phyloP scores from a whole-genome alignment of 2,329 filamentous ascomycete genomes.

The Ceratocystis papillata region DNA sequence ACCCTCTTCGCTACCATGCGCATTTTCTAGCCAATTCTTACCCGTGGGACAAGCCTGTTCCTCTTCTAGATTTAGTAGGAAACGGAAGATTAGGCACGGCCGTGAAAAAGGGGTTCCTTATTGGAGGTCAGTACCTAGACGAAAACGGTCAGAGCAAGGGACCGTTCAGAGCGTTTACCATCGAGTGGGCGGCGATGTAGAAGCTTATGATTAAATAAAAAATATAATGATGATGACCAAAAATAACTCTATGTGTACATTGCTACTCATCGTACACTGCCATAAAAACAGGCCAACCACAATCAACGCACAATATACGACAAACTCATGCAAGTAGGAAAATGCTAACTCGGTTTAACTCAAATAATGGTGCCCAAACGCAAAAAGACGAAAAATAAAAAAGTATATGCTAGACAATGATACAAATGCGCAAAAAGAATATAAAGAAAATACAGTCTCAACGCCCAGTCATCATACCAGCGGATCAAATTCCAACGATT shows the following conservation, averaged over 20 bases:
- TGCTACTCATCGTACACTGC: too few species aligned
- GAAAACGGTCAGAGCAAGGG: slow-evolving; percentile 31
- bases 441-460: background rate
- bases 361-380: background rate
- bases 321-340: too few species aligned
- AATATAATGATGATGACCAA: background rate
- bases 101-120: slow-evolving; percentile 88
- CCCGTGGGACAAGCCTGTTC: slow-evolving; percentile 78
- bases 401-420: background rate
- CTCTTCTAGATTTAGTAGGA: slow-evolving; percentile 72
- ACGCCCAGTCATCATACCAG: background rate
- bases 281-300: background rate
- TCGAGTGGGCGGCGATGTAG: slow-evolving; percentile 92
- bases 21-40: slow-evolving; percentile 82
- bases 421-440: slow-evolving; percentile 19
- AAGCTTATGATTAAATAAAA: slow-evolving; percentile 13
- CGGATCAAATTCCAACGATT: background rate
- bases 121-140: slow-evolving; percentile 55
- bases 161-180: slow-evolving; percentile 61
- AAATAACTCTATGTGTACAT: background rate
- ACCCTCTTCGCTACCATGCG: slow-evolving; percentile 87
- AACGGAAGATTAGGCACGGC: slow-evolving; percentile 82
- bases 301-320: background rate
- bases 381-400: background rate
- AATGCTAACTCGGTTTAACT: background rate